Percentiles rank a stretch among this genome's conserved stretches.
Conservation (phyloP, 1,284 basidiomycete genomes). For the Volvariella volvacea region DNA sequence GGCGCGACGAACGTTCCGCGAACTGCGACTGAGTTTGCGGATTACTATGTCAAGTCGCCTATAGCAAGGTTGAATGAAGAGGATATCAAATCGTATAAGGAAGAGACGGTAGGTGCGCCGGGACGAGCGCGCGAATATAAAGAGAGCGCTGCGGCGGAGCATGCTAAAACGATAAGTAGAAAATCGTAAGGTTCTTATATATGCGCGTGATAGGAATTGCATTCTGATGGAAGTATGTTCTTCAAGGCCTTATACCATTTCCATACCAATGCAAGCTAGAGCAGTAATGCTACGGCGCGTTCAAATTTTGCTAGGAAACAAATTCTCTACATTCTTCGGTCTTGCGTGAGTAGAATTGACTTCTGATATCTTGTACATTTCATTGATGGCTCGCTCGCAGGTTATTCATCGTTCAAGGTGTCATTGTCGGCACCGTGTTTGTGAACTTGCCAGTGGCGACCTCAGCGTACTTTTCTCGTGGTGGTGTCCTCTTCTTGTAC, state of each 20-base stretch:
- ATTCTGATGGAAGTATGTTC: no score
- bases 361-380: no score
- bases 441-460: slow-evolving; percentile 47
- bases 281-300: slow-evolving; percentile 57
- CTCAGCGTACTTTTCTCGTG: slow-evolving; percentile 33
- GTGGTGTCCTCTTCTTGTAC: slow-evolving; percentile 61
- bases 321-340: slow-evolving; percentile 26
- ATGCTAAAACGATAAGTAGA: slow-evolving; percentile 28
- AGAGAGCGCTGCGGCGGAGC: slow-evolving; percentile 39
- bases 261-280: slow-evolving; percentile 54
- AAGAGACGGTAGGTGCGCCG: slow-evolving; percentile 25
- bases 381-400: no score
- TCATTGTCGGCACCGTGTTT: slow-evolving; percentile 66
- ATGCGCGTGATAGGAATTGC: neutral
- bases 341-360: slow-evolving; percentile 19
- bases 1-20: slow-evolving; percentile 38
- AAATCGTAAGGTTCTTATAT: slow-evolving; percentile 13
- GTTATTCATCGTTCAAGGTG: slow-evolving; percentile 34
- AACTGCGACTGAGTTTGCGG: slow-evolving; percentile 51
- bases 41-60: slow-evolving; percentile 31
- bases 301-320: slow-evolving; percentile 59
- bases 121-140: slow-evolving; percentile 30
- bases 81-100: slow-evolving; percentile 36
- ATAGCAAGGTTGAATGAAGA: slow-evolving; percentile 26
- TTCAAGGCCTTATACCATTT: slow-evolving; percentile 42